A percentile compares a stretch with the other conserved stretches of the same genome.
Evolutionary conservation across 2,329 filamentous ascomycete species (phyloP).

Genomic region (Tolypocladium amazonense): DNA sequence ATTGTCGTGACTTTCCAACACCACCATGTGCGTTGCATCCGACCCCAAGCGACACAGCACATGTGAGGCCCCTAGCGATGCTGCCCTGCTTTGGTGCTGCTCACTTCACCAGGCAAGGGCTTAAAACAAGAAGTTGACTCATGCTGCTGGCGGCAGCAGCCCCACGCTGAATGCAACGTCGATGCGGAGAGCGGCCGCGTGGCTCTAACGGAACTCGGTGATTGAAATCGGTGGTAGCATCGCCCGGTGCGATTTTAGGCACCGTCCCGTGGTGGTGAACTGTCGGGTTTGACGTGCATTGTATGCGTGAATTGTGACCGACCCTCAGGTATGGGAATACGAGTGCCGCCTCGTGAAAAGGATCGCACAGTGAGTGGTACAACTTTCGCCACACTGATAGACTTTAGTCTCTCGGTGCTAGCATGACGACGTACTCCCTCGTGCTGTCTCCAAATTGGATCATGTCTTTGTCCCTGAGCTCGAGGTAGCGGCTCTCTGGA

Average conservation of each 20-base stretch:
- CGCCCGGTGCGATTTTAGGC: not conserved
- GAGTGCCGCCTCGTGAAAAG: not conserved
- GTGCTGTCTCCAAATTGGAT: slow-evolving; percentile 79
- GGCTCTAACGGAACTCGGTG: not conserved
- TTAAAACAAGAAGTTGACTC: not conserved
- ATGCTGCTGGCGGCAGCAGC: not conserved
- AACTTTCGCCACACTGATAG: not conserved
- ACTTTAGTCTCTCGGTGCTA: slow-evolving; percentile 40
- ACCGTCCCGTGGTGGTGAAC: not conserved
- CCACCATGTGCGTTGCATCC: slow-evolving; percentile 1
- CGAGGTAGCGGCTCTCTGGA: slow-evolving; percentile 69
- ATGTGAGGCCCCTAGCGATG: not conserved
- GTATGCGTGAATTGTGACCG: not conserved
- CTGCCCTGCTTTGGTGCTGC: not conserved
- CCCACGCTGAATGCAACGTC: slow-evolving; percentile 2
- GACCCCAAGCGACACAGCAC: not conserved
- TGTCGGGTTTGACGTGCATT: not conserved
- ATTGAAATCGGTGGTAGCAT: not conserved
- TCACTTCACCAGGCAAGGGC: not conserved
- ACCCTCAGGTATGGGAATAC: not conserved
- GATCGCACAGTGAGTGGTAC: not conserved
- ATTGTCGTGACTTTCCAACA: slow-evolving; percentile 6
- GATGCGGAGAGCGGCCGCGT: not conserved
- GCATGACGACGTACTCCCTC: slow-evolving; percentile 92
- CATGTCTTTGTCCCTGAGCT: slow-evolving; percentile 82